These are phyloP conservation scores for Candida sp. DNA, from an alignment of 1,139 yeast species.

Conservation along the genomic window DNA sequence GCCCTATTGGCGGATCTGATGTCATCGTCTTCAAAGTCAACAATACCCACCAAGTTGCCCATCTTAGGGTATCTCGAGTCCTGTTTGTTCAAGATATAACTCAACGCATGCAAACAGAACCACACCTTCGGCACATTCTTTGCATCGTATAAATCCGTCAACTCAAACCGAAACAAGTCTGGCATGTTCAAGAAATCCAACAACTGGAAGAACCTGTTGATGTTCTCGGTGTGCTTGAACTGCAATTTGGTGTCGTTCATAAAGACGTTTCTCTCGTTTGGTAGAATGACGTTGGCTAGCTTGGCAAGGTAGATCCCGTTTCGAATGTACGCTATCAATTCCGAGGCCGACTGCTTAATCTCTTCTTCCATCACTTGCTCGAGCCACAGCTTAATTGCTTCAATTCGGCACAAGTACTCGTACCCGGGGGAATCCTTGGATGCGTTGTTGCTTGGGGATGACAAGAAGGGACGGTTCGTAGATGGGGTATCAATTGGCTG, in stretches of 20 bases:
- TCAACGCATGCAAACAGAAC: slow-evolving; percentile 90
- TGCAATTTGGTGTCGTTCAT: slow-evolving; percentile 60
- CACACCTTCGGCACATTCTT: slow-evolving; percentile 94
- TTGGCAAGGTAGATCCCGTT: slow-evolving; percentile 90
- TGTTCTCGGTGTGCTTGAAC: slow-evolving; percentile 93
- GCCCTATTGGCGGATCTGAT: slow-evolving; percentile 70
- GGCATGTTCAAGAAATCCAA: slow-evolving; percentile 79
- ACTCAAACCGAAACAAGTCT: slow-evolving; percentile 84
- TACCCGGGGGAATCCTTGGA: slow-evolving; percentile 50
- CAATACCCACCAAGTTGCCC: slow-evolving; percentile 63
- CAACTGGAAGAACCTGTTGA: slow-evolving; percentile 80
- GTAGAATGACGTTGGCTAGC: slow-evolving; percentile 73
- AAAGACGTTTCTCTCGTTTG: slow-evolving; percentile 56
- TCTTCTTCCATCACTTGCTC: slow-evolving; percentile 47
- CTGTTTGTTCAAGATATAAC: slow-evolving; percentile 62
- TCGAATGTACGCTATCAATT: slow-evolving; percentile 59
- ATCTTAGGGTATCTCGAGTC: slow-evolving; percentile 65
- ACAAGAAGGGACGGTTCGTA: slow-evolving; percentile 21
- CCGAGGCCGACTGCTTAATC: slow-evolving; percentile 58
- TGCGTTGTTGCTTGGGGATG: slow-evolving; percentile 33
- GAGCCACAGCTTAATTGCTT: slow-evolving; percentile 74
- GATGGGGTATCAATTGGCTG: slow-evolving; percentile 18
- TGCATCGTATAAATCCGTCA: slow-evolving; percentile 92
- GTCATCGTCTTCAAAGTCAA: slow-evolving; percentile 70
- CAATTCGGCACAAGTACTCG: slow-evolving; percentile 88